A percentile compares a stretch with the other conserved stretches of the same genome.
Conservation (phyloP, 75 land plant species). For the Larix kaempferi region DNA sequence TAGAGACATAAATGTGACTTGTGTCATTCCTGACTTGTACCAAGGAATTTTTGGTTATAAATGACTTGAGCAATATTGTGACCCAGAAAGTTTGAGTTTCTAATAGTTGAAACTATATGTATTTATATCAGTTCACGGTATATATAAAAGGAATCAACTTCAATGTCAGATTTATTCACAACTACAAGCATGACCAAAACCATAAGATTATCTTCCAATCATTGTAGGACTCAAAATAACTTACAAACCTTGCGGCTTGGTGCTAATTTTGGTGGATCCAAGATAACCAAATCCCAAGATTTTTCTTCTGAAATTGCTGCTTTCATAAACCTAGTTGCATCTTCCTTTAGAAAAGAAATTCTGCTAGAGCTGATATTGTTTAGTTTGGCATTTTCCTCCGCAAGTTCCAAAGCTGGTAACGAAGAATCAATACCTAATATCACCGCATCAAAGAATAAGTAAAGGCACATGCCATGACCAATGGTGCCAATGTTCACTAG, state of each 20-base stretch:
- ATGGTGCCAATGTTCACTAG: not conserved
- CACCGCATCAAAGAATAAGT: not conserved
- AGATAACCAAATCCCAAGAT: conserved; percentile 81
- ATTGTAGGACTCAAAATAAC: not conserved
- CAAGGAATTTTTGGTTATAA: no score
- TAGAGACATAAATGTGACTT: no score
- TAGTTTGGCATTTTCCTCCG: conserved; percentile 64
- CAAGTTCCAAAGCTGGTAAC: conserved; percentile 79
- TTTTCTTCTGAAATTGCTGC: conserved; percentile 49
- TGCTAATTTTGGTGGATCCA: conserved; percentile 97
- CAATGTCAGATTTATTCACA: not conserved
- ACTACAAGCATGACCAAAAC: not conserved
- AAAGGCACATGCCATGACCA: not conserved
- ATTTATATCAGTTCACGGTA: no score
- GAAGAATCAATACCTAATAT: conserved; percentile 83
- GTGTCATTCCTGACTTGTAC: no score
- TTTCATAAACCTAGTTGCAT: conserved; percentile 80
- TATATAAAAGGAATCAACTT: no score
- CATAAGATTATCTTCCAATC: not conserved
- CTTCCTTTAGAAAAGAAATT: conserved; percentile 70
- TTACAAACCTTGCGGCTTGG: conserved; percentile 70
- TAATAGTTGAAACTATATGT: no score
- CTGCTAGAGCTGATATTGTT: conserved; percentile 52
- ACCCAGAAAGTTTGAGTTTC: no score
- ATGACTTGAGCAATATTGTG: no score